A percentile compares a stretch with the other conserved stretches of the same genome.
Evolutionary conservation across 495 filamentous ascomycete genomes (phyloP).

Genomic region (Xylaria flabelliformis): DNA sequence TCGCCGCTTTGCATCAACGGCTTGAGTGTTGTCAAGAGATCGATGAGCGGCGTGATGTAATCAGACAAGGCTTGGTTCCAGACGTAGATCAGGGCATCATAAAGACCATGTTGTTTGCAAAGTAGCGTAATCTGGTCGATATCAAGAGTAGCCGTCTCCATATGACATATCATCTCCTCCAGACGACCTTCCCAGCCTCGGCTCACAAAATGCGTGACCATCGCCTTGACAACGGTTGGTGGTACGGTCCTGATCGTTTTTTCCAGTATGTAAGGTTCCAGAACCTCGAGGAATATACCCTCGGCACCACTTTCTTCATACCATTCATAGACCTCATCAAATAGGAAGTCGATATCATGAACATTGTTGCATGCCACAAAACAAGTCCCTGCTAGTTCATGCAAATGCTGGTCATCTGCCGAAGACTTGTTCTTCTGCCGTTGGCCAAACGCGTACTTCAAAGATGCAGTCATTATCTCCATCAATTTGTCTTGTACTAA

Average conservation of each 20-base stretch:
- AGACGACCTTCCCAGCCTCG: slow-evolving; percentile 74
- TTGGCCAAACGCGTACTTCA: slow-evolving; percentile 84
- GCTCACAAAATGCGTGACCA: slow-evolving; percentile 79
- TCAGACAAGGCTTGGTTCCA: slow-evolving; percentile 92
- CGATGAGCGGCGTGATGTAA: slow-evolving; percentile 87
- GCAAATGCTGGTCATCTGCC: slow-evolving; percentile 66
- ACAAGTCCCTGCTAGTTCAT: slow-evolving; percentile 80
- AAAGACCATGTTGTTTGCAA: slow-evolving; percentile 88
- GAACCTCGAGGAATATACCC: slow-evolving; percentile 80
- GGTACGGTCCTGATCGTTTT: slow-evolving; percentile 77
- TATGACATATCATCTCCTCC: slow-evolving; percentile 94
- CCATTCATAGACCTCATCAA: slow-evolving; percentile 87
- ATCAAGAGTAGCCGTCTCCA: slow-evolving; percentile 90
- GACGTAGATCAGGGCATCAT: slow-evolving; percentile 95
- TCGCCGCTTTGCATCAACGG: slow-evolving; percentile 61
- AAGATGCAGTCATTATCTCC: slow-evolving; percentile 92
- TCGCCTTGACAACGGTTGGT: slow-evolving; percentile 81
- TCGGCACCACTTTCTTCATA: slow-evolving; percentile 79
- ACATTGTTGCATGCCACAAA: slow-evolving; percentile 83
- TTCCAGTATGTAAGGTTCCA: slow-evolving; percentile 86
- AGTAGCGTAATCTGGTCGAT: slow-evolving; percentile 90
- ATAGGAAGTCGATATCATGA: slow-evolving; percentile 78
- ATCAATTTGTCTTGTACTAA: slow-evolving; percentile 88
- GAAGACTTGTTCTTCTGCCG: slow-evolving; percentile 58
- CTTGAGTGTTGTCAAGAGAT: slow-evolving; percentile 76